These are phyloP conservation scores for Teratosphaeria nubilosa DNA, from an alignment of 2,329 filamentous ascomycete genomes.

Conservation along the genomic window DNA sequence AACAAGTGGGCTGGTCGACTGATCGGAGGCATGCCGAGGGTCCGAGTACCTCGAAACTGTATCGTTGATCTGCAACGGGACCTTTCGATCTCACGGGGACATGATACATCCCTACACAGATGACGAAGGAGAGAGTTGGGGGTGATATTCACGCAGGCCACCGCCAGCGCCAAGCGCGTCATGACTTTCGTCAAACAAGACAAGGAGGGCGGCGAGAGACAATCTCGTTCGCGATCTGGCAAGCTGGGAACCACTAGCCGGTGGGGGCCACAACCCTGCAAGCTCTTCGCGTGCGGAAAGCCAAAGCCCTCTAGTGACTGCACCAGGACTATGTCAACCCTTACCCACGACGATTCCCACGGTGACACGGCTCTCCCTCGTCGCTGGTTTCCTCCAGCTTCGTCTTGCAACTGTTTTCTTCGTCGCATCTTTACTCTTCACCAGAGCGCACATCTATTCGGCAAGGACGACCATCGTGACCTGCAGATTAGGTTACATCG, in stretches of 20 bases:
- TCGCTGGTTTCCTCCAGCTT: neutral
- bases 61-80: too few relatives aligned
- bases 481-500: neutral
- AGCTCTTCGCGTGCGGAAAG: neutral
- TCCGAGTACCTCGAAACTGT: too few relatives aligned
- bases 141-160: neutral
- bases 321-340: neutral
- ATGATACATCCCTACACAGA: neutral
- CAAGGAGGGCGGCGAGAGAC: neutral
- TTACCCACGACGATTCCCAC: neutral
- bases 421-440: neutral
- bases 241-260: neutral
- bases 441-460: neutral
- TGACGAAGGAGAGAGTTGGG: neutral
- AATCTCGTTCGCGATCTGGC: too few relatives aligned
- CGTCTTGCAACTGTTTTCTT: neutral
- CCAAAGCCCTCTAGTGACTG: too few relatives aligned
- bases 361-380: neutral
- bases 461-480: neutral
- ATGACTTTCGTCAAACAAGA: neutral
- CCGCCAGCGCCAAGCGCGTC: neutral
- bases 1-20: neutral
- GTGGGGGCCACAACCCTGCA: neutral
- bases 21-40: neutral
- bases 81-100: neutral